A percentile compares a stretch with the other conserved stretches of the same genome.
Evolutionary conservation across 140 eudicot genomes (phyloP).

Genomic region (Oenanthe javanica): DNA sequence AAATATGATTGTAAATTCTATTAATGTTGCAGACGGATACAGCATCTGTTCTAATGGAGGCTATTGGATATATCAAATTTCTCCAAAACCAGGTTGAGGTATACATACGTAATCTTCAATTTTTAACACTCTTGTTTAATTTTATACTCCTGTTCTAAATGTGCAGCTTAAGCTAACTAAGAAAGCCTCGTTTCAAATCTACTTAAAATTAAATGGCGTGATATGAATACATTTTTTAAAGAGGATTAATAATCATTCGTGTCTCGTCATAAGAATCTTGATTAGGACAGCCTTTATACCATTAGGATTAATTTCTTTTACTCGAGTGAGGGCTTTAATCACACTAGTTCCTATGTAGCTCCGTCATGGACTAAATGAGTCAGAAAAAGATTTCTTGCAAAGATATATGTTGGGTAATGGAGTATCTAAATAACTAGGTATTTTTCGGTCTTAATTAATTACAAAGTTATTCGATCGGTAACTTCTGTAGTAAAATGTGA

Average conservation of each 20-base stretch:
- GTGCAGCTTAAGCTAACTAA: neutral
- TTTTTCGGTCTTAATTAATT: no score
- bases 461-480: neutral
- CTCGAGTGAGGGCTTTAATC: no score
- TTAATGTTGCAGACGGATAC: slow-evolving; percentile 81
- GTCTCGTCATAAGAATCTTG: neutral
- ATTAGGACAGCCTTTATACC: neutral
- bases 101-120: neutral
- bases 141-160: neutral
- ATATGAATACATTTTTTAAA: no score
- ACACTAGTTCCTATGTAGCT: no score
- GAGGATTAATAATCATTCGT: neutral
- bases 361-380: no score
- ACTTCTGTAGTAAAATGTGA: neutral
- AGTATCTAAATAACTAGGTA: neutral
- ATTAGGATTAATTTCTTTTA: neutral
- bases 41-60: slow-evolving; percentile 95
- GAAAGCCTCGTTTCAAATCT: no score
- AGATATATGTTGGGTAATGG: no score
- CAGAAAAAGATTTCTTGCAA: no score
- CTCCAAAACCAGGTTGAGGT: slow-evolving; percentile 97
- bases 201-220: no score
- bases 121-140: slow-evolving; percentile 30
- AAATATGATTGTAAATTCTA: neutral
- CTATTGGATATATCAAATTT: slow-evolving; percentile 90